phyloP scores from a whole-genome alignment of 176 grass and related monocot genomes.

The Musa beccarii region DNA sequence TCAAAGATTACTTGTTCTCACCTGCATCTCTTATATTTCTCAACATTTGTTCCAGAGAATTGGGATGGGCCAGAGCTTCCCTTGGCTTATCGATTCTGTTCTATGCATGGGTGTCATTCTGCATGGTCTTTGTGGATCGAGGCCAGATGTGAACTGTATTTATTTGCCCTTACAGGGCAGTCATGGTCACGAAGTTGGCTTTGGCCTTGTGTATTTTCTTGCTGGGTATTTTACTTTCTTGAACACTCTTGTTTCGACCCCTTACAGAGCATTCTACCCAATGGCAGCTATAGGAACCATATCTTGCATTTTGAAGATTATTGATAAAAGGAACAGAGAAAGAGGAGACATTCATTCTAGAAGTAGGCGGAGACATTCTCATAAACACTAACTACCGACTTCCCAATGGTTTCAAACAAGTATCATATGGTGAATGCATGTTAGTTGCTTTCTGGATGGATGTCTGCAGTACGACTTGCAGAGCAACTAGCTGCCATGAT shows the following conservation, averaged over 20 bases:
- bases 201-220: constrained; percentile 74
- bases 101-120: constrained; percentile 78
- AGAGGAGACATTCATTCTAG: constrained; percentile 52
- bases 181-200: constrained; percentile 35
- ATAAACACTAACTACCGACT: constrained; percentile 43
- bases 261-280: constrained; percentile 72
- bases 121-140: constrained; percentile 65
- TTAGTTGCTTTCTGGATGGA: no score
- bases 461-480: no score
- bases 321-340: constrained; percentile 43
- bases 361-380: constrained; percentile 65
- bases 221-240: constrained; percentile 68
- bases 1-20: background rate
- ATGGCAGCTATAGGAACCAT: constrained; percentile 58
- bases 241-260: constrained; percentile 45
- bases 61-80: constrained; percentile 68
- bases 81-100: constrained; percentile 66
- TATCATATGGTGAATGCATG: no score
- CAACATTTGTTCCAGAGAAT: constrained; percentile 54
- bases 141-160: constrained; percentile 36
- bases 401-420: background rate
- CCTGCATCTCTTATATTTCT: constrained; percentile 3
- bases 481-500: no score
- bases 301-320: constrained; percentile 45
- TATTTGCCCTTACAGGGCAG: constrained; percentile 44